phyloP scores from a whole-genome alignment of 371 early-diverging fungal species.

The Mortierella sp. region DNA sequence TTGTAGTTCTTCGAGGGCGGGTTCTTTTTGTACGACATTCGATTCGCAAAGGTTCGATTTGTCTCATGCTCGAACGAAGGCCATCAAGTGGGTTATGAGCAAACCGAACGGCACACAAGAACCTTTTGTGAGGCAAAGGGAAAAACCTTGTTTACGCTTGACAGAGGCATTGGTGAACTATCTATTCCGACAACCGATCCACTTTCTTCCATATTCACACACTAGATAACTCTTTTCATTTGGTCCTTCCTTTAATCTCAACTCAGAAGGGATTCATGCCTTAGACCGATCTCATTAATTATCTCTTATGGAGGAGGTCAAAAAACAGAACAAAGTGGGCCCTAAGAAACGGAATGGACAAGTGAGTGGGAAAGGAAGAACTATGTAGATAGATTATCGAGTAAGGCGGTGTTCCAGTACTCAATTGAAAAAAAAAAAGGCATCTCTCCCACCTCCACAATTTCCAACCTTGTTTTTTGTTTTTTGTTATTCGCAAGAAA shows the following conservation, averaged over 20 bases:
- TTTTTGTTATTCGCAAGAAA: too few species aligned
- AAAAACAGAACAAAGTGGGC: too few species aligned
- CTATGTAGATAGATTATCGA: not conserved
- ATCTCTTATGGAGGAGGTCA: not conserved
- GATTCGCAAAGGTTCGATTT: not conserved
- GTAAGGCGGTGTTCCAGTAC: not conserved
- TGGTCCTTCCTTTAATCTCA: not conserved
- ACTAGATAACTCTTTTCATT: not conserved
- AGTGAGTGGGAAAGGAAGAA: not conserved
- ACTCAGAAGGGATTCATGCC: not conserved
- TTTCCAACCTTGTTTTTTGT: slow-evolving; percentile 13
- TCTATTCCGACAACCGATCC: not conserved
- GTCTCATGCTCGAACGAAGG: not conserved
- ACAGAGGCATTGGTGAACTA: not conserved
- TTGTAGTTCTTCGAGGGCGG: too few species aligned
- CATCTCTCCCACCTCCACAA: slow-evolving; percentile 8
- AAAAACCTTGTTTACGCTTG: not conserved
- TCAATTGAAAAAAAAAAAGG: not conserved
- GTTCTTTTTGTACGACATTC: slow-evolving; percentile 6
- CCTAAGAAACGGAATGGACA: not conserved
- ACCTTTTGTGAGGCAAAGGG: too few species aligned
- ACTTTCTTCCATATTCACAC: not conserved
- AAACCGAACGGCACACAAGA: not conserved
- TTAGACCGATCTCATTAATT: not conserved
- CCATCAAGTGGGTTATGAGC: not conserved